A percentile compares a stretch with the other conserved stretches of the same genome.
Evolutionary conservation across 2,329 filamentous ascomycete genomes (phyloP).

Genomic region (Aspergillus floridensis): DNA sequence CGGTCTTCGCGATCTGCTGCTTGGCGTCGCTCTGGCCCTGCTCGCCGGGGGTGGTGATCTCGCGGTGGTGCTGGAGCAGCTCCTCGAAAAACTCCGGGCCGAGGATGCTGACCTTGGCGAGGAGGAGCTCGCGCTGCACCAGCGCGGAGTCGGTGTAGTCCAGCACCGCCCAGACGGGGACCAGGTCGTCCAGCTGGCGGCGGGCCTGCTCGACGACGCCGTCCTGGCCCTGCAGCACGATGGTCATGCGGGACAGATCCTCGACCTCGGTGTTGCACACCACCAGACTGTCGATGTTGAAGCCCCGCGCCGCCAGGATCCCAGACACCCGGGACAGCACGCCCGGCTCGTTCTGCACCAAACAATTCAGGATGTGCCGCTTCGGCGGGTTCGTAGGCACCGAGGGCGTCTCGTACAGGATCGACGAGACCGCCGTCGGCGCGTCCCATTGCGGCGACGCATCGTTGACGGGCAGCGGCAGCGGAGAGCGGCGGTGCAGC

Average conservation of each 20-base stretch:
- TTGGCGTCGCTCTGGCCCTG: conserved; percentile 21
- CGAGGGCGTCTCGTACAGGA: conserved; percentile 95
- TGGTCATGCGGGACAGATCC: conserved; percentile 97
- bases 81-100: conserved; percentile 99
- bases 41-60: conserved; percentile 65
- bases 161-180: conserved; percentile 96
- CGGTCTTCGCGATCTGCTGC: conserved; percentile 37
- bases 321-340: conserved; percentile 95
- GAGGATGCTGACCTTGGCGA: conserved; percentile 95
- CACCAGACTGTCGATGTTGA: conserved; percentile 98
- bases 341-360: conserved; percentile 98
- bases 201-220: conserved; percentile 96
- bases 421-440: conserved; percentile 92
- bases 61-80: conserved; percentile 88
- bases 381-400: conserved; percentile 82
- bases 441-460: conserved; percentile 79
- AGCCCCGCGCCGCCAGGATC: conserved; percentile 90
- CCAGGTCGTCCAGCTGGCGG: conserved; percentile 90
- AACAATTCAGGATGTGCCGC: conserved; percentile 94
- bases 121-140: conserved; percentile 89
- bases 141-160: conserved; percentile 92
- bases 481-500: conserved; percentile 82
- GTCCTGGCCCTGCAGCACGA: conserved; percentile 92
- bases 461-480: conserved; percentile 74
- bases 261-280: conserved; percentile 98